Evolutionary conservation across 75 land plant genomes (phyloP).

Genomic region (Sequoia sempervirens): DNA sequence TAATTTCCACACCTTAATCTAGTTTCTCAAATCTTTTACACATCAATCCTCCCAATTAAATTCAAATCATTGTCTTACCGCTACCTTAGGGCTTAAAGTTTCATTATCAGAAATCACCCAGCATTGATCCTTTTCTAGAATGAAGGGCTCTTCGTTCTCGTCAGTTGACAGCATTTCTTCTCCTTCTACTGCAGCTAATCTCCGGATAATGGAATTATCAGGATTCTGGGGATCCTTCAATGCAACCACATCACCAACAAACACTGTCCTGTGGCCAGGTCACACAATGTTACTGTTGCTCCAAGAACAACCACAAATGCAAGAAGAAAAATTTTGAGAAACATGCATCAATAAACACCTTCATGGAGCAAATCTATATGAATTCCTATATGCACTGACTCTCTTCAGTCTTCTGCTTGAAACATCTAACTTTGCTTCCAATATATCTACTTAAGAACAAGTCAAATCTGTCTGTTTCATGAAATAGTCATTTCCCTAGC

Average conservation of each 20-base stretch:
- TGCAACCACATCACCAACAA: slow-evolving; percentile 92
- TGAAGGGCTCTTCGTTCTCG: slow-evolving; percentile 77
- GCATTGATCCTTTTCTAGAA: slow-evolving; percentile 72
- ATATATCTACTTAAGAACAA: background rate
- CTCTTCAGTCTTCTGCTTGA: background rate
- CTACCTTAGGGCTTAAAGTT: slow-evolving; percentile 78
- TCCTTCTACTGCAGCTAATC: slow-evolving; percentile 94
- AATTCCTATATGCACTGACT: background rate
- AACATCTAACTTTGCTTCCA: background rate
- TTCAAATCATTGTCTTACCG: background rate
- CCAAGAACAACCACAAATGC: background rate
- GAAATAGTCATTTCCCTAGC: background rate
- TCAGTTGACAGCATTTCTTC: slow-evolving; percentile 89
- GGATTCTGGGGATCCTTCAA: slow-evolving; percentile 74
- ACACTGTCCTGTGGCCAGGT: slow-evolving; percentile 50
- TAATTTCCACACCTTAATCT: background rate
- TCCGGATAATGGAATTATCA: slow-evolving; percentile 62
- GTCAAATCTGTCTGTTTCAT: background rate
- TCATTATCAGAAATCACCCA: slow-evolving; percentile 93
- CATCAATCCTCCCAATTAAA: background rate
- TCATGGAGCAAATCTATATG: background rate
- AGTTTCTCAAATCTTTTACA: background rate
- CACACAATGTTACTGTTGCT: background rate
- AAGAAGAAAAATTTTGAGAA: background rate
- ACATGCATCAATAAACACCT: background rate